Conservation (phyloP, 768 basidiomycete genomes). For the Phanerodontia chrysosporium region DNA sequence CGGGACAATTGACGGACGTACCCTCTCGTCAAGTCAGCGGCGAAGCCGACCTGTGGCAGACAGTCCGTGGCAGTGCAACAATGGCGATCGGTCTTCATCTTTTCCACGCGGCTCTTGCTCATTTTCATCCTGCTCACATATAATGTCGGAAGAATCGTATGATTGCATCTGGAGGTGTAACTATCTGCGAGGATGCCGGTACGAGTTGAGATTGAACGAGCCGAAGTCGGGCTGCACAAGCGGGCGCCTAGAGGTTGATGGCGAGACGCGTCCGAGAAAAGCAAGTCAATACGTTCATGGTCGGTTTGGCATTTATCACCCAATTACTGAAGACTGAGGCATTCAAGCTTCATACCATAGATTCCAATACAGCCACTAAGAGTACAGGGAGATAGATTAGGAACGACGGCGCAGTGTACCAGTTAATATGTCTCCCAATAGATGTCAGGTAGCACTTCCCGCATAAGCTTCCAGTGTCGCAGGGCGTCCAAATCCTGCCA, state of each 20-base stretch:
- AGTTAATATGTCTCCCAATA: conserved; percentile 77
- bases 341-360: too few relatives aligned
- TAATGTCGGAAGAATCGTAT: too few relatives aligned
- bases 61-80: neutral
- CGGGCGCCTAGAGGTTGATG: too few relatives aligned
- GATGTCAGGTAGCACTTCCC: conserved; percentile 62
- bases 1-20: neutral
- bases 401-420: neutral
- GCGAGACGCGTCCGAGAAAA: too few relatives aligned
- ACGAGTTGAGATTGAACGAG: too few relatives aligned
- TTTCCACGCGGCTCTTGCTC: neutral
- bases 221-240: too few relatives aligned
- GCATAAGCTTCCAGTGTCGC: conserved; percentile 85
- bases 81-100: neutral
- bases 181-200: too few relatives aligned
- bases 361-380: neutral
- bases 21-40: neutral
- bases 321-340: too few relatives aligned
- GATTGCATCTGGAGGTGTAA: too few relatives aligned
- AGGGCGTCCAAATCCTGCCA: conserved; percentile 64
- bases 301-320: too few relatives aligned
- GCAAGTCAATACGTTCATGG: neutral
- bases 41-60: neutral
- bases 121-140: too few relatives aligned
- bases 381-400: neutral